Evolutionary conservation across 371 early-diverging fungal species (phyloP), one percentile per base, ranked within the genome.

Genomic region (Encephalitozoon intestinalis): DNA sequence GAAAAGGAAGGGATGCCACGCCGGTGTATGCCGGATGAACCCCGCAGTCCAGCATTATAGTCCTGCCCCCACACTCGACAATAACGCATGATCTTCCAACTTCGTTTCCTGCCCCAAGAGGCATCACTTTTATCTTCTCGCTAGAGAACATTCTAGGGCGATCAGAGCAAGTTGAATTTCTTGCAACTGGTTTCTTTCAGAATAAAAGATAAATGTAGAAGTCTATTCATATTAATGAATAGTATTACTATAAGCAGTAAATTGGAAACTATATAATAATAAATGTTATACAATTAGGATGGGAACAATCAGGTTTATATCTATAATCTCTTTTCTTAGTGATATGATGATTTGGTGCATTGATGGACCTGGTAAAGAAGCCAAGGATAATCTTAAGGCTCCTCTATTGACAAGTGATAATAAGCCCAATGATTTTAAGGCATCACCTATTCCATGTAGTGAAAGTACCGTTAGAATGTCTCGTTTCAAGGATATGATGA

Each of bases 71-170:
- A 88, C 92, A 97, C 82, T 94, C 90, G 67, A 97, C 82, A 44
- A 96, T 83, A 54, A 96, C 89, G 79, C 98, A 99, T 39, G 95
- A 94, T 77, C 99, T 88, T 6, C 99, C 99, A 26, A 98, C 99
- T 86, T 99, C 99, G 79, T 92, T 91, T 31, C 99, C 99, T 18
- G 96, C 94, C 18, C 99, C 99, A 18, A 99, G 87, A 23, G 97
- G 96, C 5, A 92, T 96, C 26, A 99, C 90, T 51, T 71, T 70
- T 52, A 84, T 77, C 50, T 79, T 77, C 25, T 76, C 69, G 18
- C 49, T 58, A n/a, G 21, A 58, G 30, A 58, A 58, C 58, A 58
- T 58, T 34, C 58, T 1, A 37, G 58, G 58, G 58, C 12, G 21
- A 18, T 2, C 4, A 21, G 21, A 18, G 49, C 15, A 2, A 4